Evolutionary conservation across 257 asterid genomes (phyloP).

Genomic region (Nicotiana noctiflora): DNA sequence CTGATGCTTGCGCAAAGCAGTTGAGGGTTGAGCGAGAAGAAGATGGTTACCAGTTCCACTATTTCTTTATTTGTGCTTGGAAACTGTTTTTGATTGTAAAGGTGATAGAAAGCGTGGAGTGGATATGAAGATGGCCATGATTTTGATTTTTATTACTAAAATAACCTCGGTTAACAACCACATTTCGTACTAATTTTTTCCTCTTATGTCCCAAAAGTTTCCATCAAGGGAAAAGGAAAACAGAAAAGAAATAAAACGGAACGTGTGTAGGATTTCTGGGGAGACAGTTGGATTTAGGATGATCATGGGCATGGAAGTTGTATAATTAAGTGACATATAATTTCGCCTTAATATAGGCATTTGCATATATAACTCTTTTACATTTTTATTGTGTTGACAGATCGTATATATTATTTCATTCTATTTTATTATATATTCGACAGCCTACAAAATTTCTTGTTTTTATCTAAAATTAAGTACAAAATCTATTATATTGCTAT

Average conservation of each 20-base stretch:
- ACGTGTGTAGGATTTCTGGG: neutral
- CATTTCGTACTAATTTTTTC: neutral
- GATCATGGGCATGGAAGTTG: neutral
- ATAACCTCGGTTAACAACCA: neutral
- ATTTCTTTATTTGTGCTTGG: neutral
- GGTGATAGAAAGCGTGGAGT: neutral
- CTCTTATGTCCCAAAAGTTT: no score
- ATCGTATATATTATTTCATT: no score
- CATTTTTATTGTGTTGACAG: no score
- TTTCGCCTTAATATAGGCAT: no score
- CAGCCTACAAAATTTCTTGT: no score
- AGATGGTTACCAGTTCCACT: neutral
- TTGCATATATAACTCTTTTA: no score
- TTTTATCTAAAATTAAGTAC: no score
- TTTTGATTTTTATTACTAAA: conserved; percentile 8
- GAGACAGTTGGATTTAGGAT: neutral
- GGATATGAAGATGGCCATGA: neutral
- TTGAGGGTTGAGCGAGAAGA: neutral
- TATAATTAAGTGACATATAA: no score
- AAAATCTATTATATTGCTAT: no score
- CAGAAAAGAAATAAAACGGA: neutral
- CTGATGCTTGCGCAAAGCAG: neutral
- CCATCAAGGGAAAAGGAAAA: no score
- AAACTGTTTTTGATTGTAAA: neutral
- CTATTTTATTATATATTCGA: no score